Evolutionary conservation across 192 early-diverging fungal species (phyloP).

Genomic region (Endogone sp.): DNA sequence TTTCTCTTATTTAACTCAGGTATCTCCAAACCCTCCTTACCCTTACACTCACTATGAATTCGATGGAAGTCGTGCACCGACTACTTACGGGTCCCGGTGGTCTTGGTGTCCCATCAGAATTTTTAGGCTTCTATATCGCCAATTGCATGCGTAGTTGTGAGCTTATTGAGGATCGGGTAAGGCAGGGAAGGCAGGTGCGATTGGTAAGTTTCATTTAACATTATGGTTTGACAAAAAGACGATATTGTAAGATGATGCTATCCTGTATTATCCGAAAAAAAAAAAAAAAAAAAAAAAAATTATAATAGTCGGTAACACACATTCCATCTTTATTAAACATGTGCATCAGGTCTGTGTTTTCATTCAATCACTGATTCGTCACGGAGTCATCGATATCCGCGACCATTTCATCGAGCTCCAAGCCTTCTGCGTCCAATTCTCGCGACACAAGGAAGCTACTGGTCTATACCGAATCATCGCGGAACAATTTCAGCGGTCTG

Average conservation of each 20-base stretch:
- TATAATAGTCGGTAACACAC: too few relatives aligned
- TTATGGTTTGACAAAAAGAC: background rate
- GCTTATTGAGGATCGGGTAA: conserved; percentile 32
- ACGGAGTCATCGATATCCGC: conserved; percentile 30
- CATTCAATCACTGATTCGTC: conserved; percentile 30
- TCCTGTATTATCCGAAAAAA: too few relatives aligned
- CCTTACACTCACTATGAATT: conserved; percentile 21
- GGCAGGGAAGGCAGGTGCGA: conserved; percentile 37
- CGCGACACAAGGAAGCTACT: conserved; percentile 33
- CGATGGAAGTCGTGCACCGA: conserved; percentile 38
- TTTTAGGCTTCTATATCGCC: conserved; percentile 33
- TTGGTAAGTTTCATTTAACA: conserved; percentile 21
- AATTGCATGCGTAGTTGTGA: conserved; percentile 39
- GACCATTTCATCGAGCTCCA: conserved; percentile 33
- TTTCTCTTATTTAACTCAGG: too few relatives aligned
- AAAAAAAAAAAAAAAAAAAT: too few relatives aligned
- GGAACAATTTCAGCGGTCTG: conserved; percentile 20
- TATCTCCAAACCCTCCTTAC: conserved; percentile 12
- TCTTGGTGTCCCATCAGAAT: conserved; percentile 25
- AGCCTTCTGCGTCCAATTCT: conserved; percentile 38
- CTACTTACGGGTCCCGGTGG: conserved; percentile 23
- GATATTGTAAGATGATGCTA: background rate
- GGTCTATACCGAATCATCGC: conserved; percentile 31
- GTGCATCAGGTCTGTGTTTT: conserved; percentile 33
- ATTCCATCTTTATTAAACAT: background rate